A percentile compares a stretch with the other conserved stretches of the same genome.
phyloP scores from a whole-genome alignment of 75 land plant genomes.

The Pinus tabuliformis region DNA sequence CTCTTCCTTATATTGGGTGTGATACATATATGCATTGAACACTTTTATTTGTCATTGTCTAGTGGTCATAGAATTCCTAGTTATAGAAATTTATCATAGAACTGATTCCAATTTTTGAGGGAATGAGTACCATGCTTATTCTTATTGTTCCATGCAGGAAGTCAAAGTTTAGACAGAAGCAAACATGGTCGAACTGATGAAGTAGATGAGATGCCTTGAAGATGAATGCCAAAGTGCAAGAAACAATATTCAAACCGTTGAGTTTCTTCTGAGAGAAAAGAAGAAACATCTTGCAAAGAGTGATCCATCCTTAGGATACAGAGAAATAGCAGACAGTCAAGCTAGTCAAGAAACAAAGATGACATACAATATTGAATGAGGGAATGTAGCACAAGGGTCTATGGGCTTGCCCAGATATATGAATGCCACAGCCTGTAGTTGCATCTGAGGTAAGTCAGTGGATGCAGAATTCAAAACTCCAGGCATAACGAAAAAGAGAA shows the following conservation, averaged over 20 bases:
- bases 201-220: conserved; percentile 7
- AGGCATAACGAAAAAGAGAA: neutral
- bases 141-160: neutral
- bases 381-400: conserved; percentile 14
- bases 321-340: conserved; percentile 2
- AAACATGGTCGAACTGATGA: conserved; percentile 5
- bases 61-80: neutral
- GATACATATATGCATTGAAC: neutral
- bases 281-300: conserved; percentile 3
- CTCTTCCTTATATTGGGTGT: neutral
- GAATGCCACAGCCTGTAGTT: conserved; percentile 10
- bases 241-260: conserved; percentile 4
- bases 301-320: neutral
- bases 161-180: conserved; percentile 6
- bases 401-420: conserved; percentile 13
- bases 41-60: no score
- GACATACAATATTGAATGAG: neutral
- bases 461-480: conserved; percentile 9
- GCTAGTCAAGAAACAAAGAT: neutral
- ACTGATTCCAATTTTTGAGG: neutral
- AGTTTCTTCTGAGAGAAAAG: conserved; percentile 6
- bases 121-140: neutral
- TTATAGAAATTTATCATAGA: neutral
- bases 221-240: conserved; percentile 12
- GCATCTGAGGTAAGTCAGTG: conserved; percentile 5